Evolutionary conservation across 108 stramenopile species (phyloP), one percentile per base, ranked within the genome.

Genomic region (Cyclotella kingstonii): DNA sequence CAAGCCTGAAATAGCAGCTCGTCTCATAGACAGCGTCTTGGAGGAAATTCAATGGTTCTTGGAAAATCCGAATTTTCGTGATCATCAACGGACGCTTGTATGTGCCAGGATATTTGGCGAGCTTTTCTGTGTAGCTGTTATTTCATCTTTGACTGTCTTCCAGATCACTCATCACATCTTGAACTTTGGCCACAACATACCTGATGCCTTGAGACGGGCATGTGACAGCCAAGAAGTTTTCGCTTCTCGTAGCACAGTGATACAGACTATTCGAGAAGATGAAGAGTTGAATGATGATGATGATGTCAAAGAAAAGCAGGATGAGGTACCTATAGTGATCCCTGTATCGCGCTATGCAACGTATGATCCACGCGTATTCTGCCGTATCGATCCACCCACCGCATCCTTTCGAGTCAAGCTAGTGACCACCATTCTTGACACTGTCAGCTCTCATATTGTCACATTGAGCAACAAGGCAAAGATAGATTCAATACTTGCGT

Each of bases 181-280:
- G 40, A 84, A 95, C 58, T 80, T 83, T 66, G 93, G 94, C 29
- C 97, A 98, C 62, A 88, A 91, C 57, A 95, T 96, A 40, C 89
- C 95, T 7, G 65, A 70, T 34, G 77, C 83, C n/a, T 40, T 88
- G 34, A 54, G 84, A 51, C 78, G 82, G 53, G 84, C 69, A 9
- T 82, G 81, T 63, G 59, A 82, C 25, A 68, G 46, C n/a, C 63
- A 75, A 56, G 61, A 66, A 54, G 10, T 59, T 4, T 59, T 57
- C 57, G 47, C 57, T 36, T 62, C 57, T 14, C 73, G 60, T 5
- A 43, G 76, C 14, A 58, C 67, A 29, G 58, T 93, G 14, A 68
- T 79, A 15, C 73, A 84, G 57, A 66, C 86, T n/a, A 89, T 93
- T 60, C 76, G 62, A 7, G 91, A 93, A 76, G 88, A 89, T 50